phyloP scores from a whole-genome alignment of 768 basidiomycete species.

The Epithele typhae region DNA sequence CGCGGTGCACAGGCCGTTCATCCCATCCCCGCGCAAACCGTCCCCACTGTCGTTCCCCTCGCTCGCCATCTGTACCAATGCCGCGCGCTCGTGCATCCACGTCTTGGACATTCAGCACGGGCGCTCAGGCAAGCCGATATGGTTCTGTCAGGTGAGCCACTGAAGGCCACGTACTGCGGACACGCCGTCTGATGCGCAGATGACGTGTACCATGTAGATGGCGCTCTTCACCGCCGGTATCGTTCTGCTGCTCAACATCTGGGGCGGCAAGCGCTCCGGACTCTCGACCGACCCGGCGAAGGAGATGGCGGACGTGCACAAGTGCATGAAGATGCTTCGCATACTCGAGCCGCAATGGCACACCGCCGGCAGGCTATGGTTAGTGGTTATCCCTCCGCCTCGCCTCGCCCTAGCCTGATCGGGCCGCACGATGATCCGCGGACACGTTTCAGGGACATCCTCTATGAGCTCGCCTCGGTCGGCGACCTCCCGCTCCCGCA shows the following conservation, averaged over 20 bases:
- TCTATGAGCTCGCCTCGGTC: conserved; percentile 67
- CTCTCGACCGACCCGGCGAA: conserved; percentile 31
- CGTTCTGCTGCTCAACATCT: conserved; percentile 46
- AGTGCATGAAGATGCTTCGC: conserved; percentile 40
- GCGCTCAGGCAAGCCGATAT: conserved; percentile 21
- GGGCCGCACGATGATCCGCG: too few species aligned
- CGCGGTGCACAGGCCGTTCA: conserved; percentile 49
- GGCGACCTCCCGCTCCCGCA: conserved; percentile 68
- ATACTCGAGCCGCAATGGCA: conserved; percentile 38
- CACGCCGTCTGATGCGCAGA: background rate
- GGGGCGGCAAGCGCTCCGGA: conserved; percentile 39
- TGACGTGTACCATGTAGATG: conserved; percentile 22
- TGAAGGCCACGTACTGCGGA: background rate
- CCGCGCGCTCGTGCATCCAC: conserved; percentile 45
- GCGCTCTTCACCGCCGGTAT: conserved; percentile 40
- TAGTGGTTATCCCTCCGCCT: conserved; percentile 13
- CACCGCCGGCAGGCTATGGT: conserved; percentile 46
- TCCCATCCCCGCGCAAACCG: conserved; percentile 39
- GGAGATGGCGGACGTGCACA: conserved; percentile 42
- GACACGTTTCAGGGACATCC: conserved; percentile 50
- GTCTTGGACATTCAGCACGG: conserved; percentile 39
- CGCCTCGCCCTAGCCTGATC: background rate
- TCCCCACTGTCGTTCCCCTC: conserved; percentile 42
- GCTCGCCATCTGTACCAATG: conserved; percentile 51
- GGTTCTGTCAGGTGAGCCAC: conserved; percentile 30